Conservation (phyloP, 768 basidiomycete species). For the Amanita pseudoporphyria region DNA sequence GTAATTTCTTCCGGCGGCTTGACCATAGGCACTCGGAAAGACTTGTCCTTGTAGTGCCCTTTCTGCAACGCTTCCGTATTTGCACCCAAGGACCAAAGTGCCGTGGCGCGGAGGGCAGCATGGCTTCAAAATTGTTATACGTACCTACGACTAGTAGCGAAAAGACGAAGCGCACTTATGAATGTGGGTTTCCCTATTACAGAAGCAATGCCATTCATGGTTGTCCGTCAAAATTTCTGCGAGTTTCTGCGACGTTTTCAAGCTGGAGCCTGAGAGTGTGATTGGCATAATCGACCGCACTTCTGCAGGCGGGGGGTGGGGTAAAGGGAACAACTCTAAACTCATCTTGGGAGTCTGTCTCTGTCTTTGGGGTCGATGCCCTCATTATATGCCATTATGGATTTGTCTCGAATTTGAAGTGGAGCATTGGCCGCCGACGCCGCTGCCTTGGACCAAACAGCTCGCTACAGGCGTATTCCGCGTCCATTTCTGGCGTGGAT, state of each 20-base stretch:
- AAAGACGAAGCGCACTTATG: constrained; percentile 34
- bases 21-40: constrained; percentile 27
- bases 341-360: background rate
- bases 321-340: background rate
- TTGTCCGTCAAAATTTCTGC: constrained; percentile 34
- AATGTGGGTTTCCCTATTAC: constrained; percentile 28
- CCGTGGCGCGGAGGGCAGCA: constrained; percentile 17
- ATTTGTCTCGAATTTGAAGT: background rate
- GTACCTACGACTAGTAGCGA: background rate
- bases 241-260: constrained; percentile 19
- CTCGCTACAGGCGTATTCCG: too few species aligned
- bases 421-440: background rate
- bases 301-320: background rate
- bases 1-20: constrained; percentile 36
- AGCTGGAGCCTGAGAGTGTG: constrained; percentile 17
- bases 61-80: constrained; percentile 24
- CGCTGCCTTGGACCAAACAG: too few species aligned
- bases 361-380: background rate
- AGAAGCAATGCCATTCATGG: constrained; percentile 39
- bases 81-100: constrained; percentile 21
- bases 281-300: background rate
- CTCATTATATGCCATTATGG: background rate
- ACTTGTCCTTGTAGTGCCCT: constrained; percentile 25
- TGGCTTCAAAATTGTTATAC: constrained; percentile 13
- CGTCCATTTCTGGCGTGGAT: too few species aligned